Evolutionary conservation across 1,284 basidiomycete species (phyloP), one percentile per base, ranked within the genome.

Genomic region (Stygiomarasmius scandens): DNA sequence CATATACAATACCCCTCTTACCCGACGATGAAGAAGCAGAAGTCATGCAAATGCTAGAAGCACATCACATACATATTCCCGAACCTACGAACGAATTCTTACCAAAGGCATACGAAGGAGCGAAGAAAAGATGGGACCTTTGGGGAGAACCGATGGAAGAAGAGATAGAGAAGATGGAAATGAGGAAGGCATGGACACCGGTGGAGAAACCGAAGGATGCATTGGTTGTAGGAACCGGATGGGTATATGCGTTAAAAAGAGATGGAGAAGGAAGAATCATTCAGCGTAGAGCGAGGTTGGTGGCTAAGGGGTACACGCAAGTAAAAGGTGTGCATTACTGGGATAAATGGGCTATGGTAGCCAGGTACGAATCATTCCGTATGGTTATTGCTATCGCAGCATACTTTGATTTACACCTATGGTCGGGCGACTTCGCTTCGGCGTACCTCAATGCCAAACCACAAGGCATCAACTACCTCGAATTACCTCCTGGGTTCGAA

Each of bases 371-470:
- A 34, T 52, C 55, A 20, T 4, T 52, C 3, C 23, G 41, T 11
- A 22, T 57, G 2, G n/a, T 41, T 20, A 38, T 52, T 25, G 32
- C 50, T 3, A 29, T 57, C 16, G 46, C 52, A 0, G 56, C 52
- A 4, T 49, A 12, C 1, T 10, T 2, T 12, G 19, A 27, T 2
- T 45, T 58, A 0, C 2, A 36, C 2, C 5, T 58, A 5, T 58
- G 44, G 44, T 44, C 52, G 2, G 11, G 29, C 2, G 56, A 58
- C 49, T 58, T 58, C 23, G 36, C 48, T 1, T 46, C 16, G 3
- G 56, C 52, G 0, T 58, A 54, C n/a, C 46, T 58, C 1, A 58
- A 58, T 23, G 46, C 43, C 5, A 43, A 46, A 32, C 41, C 45
- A 1, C 24, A 43, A 5, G 46, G 27, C 14, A 41, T 41, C 14